Percentiles rank a stretch among this genome's conserved stretches.
These are phyloP conservation scores for Styphnolobium japonicum DNA, from an alignment of 306 rosid genomes.

Conservation along the genomic window DNA sequence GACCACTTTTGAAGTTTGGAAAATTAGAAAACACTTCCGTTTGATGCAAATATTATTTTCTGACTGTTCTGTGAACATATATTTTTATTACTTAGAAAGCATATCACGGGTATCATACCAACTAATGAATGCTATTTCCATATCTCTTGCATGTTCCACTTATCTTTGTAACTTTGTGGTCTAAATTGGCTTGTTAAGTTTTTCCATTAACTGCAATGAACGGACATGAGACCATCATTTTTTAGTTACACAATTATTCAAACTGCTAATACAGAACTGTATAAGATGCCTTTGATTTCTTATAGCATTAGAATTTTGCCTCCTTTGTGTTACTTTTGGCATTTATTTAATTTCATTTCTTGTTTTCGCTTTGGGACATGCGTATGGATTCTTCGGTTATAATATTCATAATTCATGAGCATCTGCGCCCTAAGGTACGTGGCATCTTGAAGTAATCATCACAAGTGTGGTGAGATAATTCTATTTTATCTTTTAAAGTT, in stretches of 20 bases:
- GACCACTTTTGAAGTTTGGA: background rate
- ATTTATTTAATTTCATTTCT: background rate
- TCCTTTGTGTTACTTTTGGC: background rate
- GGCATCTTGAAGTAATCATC: background rate
- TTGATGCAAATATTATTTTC: background rate
- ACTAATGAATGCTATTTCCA: background rate
- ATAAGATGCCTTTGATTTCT: background rate
- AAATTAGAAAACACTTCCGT: background rate
- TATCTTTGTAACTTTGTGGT: background rate
- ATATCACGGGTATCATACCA: background rate
- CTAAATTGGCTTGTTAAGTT: background rate
- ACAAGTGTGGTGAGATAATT: background rate
- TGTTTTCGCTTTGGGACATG: conserved; percentile 68
- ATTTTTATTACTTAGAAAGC: background rate
- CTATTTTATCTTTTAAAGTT: background rate
- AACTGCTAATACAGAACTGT: background rate
- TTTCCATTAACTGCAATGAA: background rate
- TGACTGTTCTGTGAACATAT: background rate
- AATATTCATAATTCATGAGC: conserved; percentile 61
- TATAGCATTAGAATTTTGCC: background rate
- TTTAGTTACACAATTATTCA: background rate
- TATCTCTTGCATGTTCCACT: background rate
- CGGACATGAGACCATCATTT: background rate
- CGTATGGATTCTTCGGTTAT: conserved; percentile 65
- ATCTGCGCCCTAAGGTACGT: conserved; percentile 60